Evolutionary conservation across 2,329 filamentous ascomycete species (phyloP).

Genomic region (Trichoderma guizhouense): DNA sequence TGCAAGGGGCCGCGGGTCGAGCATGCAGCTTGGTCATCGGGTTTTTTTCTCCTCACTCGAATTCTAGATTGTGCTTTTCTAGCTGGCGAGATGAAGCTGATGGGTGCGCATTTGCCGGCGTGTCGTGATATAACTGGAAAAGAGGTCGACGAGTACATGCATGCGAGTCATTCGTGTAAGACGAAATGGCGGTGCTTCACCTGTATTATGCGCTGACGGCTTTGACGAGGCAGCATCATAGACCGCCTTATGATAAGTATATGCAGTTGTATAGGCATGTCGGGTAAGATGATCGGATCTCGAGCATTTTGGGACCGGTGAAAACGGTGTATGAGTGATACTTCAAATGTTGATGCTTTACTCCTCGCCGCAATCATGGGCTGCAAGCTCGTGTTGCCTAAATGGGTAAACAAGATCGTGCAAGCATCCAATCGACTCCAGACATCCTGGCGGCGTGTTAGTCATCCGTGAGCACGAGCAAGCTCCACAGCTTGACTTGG

Average conservation of each 20-base stretch:
- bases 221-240: background rate
- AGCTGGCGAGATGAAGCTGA: background rate
- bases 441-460: background rate
- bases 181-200: background rate
- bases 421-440: background rate
- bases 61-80: background rate
- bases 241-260: background rate
- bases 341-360: background rate
- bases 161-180: background rate
- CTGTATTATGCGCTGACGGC: background rate
- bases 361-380: background rate
- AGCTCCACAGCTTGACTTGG: background rate
- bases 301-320: background rate
- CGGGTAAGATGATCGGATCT: background rate
- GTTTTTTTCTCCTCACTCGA: background rate
- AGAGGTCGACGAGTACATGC: background rate
- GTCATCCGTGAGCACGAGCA: background rate
- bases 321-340: background rate
- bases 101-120: background rate
- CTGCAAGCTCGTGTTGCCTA: background rate
- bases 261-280: background rate
- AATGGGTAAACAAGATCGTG: background rate
- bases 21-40: background rate
- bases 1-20: slow-evolving; percentile 7
- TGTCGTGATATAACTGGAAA: slow-evolving; percentile 5